Evolutionary conservation across 805 yeast species (phyloP), one percentile per base, ranked within the genome.

Genomic region (Myxozyma geophila): DNA sequence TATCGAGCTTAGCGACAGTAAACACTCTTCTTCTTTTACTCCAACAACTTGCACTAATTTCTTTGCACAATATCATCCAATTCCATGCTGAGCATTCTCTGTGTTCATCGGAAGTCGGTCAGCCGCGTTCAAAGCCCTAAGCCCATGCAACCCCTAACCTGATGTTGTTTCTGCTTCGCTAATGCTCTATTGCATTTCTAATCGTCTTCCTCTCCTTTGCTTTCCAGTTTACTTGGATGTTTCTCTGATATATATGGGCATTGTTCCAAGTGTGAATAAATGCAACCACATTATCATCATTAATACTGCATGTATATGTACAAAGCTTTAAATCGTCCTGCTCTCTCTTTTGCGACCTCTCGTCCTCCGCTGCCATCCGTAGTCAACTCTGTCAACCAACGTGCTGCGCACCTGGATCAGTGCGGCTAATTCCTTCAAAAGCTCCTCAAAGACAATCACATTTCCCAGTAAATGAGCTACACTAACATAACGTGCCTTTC

Each of bases 391-490:
- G 37, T 62, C 66, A 36, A 62, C 39, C 21, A 58, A 36, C 13
- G 66, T 53, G 36, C 59, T 54, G 3, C 75, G 72, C 13, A 68
- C 70, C 37, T 70, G 70, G 19, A 71, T 55, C 44, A 73, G 39
- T 5, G 75, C 73, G n/a, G 69, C 63, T 7, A 72, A 19, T 54
- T 73, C 74, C 58, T 72, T 70, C 7, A 70, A 60, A 46, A 73
- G 72, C 54, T 72, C 75, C 23, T 64, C 67, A 36, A 63, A 64
- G 9, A 73, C 64, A 13, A 69, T 54, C 35, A 70, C 65, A 54
- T 73, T 73, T 44, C 70, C 72, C 49, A 67, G 65, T 39, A 72
- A 59, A 54, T 70, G 73, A 3, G 62, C 60, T 12, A 68, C 53
- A 28, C 69, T 66, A 2, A 69, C 71, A 48, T 69, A 70, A 19